A percentile compares a stretch with the other conserved stretches of the same genome.
Conservation (phyloP, 257 asterid species). For the Nicotiana tomentosiformis region DNA sequence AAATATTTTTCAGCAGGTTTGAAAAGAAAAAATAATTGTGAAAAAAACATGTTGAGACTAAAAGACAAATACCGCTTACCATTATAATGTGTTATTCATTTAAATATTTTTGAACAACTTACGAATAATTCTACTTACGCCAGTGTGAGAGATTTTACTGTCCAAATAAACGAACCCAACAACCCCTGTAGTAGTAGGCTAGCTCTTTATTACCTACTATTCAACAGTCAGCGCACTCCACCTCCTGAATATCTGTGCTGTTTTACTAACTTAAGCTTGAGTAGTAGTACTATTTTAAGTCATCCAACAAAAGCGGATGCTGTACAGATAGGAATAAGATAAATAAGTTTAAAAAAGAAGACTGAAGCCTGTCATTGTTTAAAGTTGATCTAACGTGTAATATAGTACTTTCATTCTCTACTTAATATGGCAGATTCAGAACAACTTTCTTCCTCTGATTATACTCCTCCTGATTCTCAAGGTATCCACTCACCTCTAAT, state of each 20-base stretch:
- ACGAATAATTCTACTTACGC: too few species aligned
- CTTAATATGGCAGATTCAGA: constrained; percentile 11
- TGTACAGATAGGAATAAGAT: background rate
- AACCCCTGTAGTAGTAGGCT: background rate
- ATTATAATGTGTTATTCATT: too few species aligned
- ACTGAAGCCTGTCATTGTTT: background rate
- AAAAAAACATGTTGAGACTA: too few species aligned
- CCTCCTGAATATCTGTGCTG: background rate
- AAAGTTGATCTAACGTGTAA: background rate
- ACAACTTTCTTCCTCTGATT: constrained; percentile 8
- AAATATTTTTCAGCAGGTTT: too few species aligned
- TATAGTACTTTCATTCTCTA: background rate
- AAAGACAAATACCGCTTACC: too few species aligned
- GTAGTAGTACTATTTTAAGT: background rate
- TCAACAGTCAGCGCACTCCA: background rate
- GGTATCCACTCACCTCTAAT: background rate
- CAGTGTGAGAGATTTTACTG: too few species aligned
- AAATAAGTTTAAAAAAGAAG: background rate
- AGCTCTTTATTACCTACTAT: constrained; percentile 9
- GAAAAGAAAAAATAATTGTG: too few species aligned
- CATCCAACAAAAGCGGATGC: background rate
- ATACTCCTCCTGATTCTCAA: background rate
- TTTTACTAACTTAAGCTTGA: too few species aligned
- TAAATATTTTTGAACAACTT: too few species aligned
- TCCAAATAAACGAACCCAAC: background rate